Percentiles rank a stretch among this genome's conserved stretches.
Conservation (phyloP, 768 basidiomycete genomes). For the Infundibulicybe gibba region DNA sequence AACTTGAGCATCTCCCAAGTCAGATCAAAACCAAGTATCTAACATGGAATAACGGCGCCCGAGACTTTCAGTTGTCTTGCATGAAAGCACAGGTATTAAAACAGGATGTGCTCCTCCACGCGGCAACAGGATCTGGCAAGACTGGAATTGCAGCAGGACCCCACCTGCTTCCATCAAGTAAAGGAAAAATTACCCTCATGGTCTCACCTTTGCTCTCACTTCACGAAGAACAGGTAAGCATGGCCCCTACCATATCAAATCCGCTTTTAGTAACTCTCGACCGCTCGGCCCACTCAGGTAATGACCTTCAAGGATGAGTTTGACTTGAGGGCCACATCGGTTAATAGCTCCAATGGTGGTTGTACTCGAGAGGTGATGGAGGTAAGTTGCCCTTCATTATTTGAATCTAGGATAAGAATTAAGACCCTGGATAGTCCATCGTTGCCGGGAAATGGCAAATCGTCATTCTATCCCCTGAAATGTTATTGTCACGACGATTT, state of each 20-base stretch:
- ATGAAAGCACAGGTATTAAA: conserved; percentile 6
- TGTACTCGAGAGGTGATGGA: conserved; percentile 18
- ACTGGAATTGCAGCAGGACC: conserved; percentile 35
- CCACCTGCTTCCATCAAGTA: conserved; percentile 17
- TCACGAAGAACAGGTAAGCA: conserved; percentile 33
- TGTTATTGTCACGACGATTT: conserved; percentile 22
- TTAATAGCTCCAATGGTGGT: conserved; percentile 26
- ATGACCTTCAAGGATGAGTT: conserved; percentile 26
- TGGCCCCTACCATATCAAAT: too few relatives aligned
- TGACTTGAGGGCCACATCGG: conserved; percentile 20
- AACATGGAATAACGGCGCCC: conserved; percentile 5
- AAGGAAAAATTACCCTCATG: conserved; percentile 29
- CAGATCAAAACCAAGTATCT: conserved; percentile 3
- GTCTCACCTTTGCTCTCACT: conserved; percentile 34
- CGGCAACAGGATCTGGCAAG: conserved; percentile 29
- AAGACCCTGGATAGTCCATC: conserved; percentile 20
- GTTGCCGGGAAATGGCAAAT: conserved; percentile 20
- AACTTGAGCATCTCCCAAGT: conserved; percentile 5
- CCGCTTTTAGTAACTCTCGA: too few relatives aligned
- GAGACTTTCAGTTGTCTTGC: conserved; percentile 5
- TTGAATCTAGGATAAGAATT: background rate
- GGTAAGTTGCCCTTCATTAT: conserved; percentile 10
- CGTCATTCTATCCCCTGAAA: conserved; percentile 29
- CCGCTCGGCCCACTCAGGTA: too few relatives aligned
- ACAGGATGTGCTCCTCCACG: conserved; percentile 10